Evolutionary conservation across 2,329 filamentous ascomycete species (phyloP).

Genomic region (Fragosphaeria purpurea): DNA sequence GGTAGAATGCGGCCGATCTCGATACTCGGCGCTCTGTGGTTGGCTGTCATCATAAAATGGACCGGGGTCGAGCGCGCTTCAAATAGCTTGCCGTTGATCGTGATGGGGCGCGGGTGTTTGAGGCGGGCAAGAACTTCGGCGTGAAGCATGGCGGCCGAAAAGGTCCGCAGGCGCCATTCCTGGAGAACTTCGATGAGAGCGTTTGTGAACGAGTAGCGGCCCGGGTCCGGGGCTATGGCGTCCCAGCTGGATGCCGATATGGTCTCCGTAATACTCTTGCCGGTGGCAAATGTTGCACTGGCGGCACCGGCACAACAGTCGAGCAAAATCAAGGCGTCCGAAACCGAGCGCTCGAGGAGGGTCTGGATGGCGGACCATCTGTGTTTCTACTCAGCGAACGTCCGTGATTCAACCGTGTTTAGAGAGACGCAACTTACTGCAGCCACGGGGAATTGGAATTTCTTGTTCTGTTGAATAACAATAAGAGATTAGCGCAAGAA

Average conservation of each 20-base stretch:
- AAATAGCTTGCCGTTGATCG: slow-evolving; percentile 47
- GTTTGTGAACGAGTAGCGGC: slow-evolving; percentile 49
- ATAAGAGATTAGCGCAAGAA: neutral
- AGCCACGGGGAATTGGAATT: slow-evolving; percentile 43
- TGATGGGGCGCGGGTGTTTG: slow-evolving; percentile 48
- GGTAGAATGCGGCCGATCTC: slow-evolving; percentile 36
- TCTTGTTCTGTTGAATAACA: slow-evolving; percentile 30
- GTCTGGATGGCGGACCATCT: slow-evolving; percentile 53
- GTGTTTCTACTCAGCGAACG: too few relatives aligned
- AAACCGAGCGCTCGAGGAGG: slow-evolving; percentile 44
- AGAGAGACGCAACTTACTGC: slow-evolving; percentile 30
- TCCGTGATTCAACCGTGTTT: too few relatives aligned
- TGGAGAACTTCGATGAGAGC: slow-evolving; percentile 49
- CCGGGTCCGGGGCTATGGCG: slow-evolving; percentile 49
- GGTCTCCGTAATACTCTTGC: slow-evolving; percentile 50
- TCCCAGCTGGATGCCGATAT: slow-evolving; percentile 55
- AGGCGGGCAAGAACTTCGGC: slow-evolving; percentile 49
- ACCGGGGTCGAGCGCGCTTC: slow-evolving; percentile 50
- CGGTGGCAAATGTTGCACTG: slow-evolving; percentile 48
- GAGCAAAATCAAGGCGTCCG: slow-evolving; percentile 47
- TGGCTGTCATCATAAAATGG: slow-evolving; percentile 54
- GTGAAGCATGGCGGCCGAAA: slow-evolving; percentile 52
- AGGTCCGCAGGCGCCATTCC: slow-evolving; percentile 44
- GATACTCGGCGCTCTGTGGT: slow-evolving; percentile 49
- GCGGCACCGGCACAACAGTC: slow-evolving; percentile 52